Conservation (phyloP, 768 basidiomycete genomes). For the Hysterangium stoloniferum region DNA sequence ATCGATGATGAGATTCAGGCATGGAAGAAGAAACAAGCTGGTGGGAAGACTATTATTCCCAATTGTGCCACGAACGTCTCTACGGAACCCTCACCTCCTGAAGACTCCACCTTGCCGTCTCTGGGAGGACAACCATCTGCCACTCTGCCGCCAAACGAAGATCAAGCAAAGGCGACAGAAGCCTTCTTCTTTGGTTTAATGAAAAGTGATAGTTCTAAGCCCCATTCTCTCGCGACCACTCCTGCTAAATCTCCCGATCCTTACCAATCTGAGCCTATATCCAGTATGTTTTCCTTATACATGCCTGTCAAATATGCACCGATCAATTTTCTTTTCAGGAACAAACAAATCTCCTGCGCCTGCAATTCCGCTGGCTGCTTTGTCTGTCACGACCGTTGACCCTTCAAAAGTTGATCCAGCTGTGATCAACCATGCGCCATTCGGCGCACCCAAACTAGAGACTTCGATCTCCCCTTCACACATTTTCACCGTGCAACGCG, state of each 20-base stretch:
- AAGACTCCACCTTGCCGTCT: not conserved
- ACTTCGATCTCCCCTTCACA: not conserved
- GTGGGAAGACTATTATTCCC: constrained; percentile 32
- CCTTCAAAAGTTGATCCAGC: constrained; percentile 3
- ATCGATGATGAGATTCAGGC: constrained; percentile 63
- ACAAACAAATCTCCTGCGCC: constrained; percentile 1
- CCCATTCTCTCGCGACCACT: not conserved
- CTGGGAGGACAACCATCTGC: not conserved
- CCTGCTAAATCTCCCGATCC: not conserved
- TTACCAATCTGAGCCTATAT: not conserved
- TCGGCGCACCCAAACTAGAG: not conserved
- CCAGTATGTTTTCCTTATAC: not conserved
- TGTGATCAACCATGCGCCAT: not conserved
- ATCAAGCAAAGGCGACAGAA: constrained; percentile 10
- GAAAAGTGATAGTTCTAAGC: constrained; percentile 6
- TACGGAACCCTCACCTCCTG: not conserved
- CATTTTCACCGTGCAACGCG: constrained; percentile 1
- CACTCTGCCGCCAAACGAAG: constrained; percentile 5
- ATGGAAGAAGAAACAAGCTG: constrained; percentile 81
- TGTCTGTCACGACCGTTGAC: not conserved
- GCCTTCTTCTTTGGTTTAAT: constrained; percentile 11
- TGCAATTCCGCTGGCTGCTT: not conserved
- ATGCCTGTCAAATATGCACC: no score
- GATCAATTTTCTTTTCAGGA: not conserved
- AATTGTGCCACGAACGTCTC: not conserved